Evolutionary conservation across 108 stramenopile genomes (phyloP), one percentile per base, ranked within the genome.

Genomic region (Cyclotella baltica): DNA sequence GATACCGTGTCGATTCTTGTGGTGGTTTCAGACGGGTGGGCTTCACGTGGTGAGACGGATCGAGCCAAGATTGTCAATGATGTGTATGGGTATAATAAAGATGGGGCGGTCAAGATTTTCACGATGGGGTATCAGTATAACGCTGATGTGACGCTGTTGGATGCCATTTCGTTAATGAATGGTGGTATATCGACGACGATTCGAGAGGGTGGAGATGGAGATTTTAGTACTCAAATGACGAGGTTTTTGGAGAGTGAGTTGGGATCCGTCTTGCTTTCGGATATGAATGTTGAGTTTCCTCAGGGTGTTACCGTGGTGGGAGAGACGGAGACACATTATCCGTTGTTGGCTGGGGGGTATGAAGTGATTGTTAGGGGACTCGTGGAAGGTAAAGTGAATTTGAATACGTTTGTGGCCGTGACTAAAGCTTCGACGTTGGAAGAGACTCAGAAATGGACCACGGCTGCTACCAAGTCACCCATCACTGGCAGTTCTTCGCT

Each of bases 111-210:
- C n/a, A 68, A 68, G 48, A 68, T 68, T 22, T 68, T 68, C 28
- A 34, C 67, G 11, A 10, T 68, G 8, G 67, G 67, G 34, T 68
- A 43, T 31, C 67, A 68, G 43, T 30, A 38, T 3, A 31, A 29
- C 30, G 23, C 67, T 29, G 67, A 68, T 52, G 31, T 68, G 48
- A 29, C 48, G n/a, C 31, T 68, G 50, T 68, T 68, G 50, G 67
- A 68, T 68, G 67, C 67, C 0, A 68, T 68, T 51, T 25, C 67
- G 19, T 50, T 68, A 4, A 51, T 68, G 67, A 68, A 68, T 25
- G 67, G 67, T 23, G 67, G 67, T 22, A 34, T 68, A 52, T 68
- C 67, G 0, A 50, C 67, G 31, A 43, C 31, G 19, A 68, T 68
- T 34, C 2, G 29, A 15, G 23, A 50, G 0, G 67, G 67, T 25